Evolutionary conservation across 768 basidiomycete species (phyloP), one percentile per base, ranked within the genome.

Genomic region (Lentinula raphanica): DNA sequence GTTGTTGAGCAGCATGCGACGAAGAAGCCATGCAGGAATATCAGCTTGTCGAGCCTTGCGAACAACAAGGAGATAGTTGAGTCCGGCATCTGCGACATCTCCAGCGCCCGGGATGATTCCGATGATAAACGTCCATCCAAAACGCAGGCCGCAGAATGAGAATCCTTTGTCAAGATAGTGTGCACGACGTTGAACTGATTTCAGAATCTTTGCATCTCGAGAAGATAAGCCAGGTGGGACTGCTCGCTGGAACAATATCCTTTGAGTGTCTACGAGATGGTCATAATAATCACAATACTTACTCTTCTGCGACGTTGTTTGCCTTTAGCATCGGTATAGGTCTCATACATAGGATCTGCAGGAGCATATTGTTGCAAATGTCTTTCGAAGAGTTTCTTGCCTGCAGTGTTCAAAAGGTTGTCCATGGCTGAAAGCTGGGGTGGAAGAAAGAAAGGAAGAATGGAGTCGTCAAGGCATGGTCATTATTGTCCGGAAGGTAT

Each of bases 111-210:
- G 91, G 45, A 93, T 68, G 17, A 90, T 76, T 0, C 87, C 87
- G 67, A 94, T 88, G 65, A 91, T 69, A 72, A 92, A 89, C 0
- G 91, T 83, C 87, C 88, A 94, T 0, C 94, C 94, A 59, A 96
- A 93, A 12, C 84, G 83, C 54, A 95, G 67, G 9, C 94, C 92
- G 60, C 86, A 88, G 1, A 96, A 29, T 42, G 68, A 76, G 76
- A 97, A 91, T 2, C 90, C 86, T 70, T 92, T 94, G 74, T 97
- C 94, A 56, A 97, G 86, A 67, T 87, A 83, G 64, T 90, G 90
- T 1, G 92, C 93, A 5, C 92, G 79, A 32, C 79, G 77, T 65
- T 90, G 84, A 31, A 97, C 84, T 19, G 85, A 82, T 62, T 80
- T 80, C 40, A 97, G 77, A 50, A 94, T 86, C 49, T 82, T 81